These are phyloP conservation scores for Geosmithia flava DNA, from an alignment of 2,329 filamentous ascomycete genomes.

Conservation along the genomic window DNA sequence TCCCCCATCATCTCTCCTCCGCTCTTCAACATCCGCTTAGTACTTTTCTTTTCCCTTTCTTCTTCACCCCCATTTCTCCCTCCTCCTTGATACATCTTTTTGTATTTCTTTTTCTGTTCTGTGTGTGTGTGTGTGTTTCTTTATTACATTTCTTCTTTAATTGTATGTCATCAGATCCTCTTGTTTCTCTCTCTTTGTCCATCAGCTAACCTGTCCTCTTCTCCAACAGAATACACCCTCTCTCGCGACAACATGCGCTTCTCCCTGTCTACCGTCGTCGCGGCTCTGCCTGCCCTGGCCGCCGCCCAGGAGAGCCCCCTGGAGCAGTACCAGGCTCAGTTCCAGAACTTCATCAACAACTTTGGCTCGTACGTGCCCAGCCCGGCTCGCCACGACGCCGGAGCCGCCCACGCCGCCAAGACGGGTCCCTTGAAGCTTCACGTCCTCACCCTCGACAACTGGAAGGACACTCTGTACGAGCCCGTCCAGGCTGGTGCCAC, in stretches of 20 bases:
- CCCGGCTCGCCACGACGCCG: slow-evolving; percentile 26
- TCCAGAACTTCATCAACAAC: slow-evolving; percentile 52
- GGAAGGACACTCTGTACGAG: slow-evolving; percentile 54
- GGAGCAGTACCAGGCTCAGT: slow-evolving; percentile 48
- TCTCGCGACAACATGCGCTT: slow-evolving; percentile 39
- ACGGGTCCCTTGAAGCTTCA: slow-evolving; percentile 29
- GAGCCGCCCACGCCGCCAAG: slow-evolving; percentile 28
- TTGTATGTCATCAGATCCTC: background rate
- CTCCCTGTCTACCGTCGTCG: slow-evolving; percentile 33
- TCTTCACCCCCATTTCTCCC: no score
- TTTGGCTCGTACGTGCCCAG: slow-evolving; percentile 39
- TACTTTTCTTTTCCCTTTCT: no score
- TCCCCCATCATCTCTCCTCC: no score
- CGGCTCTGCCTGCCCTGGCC: slow-evolving; percentile 43
- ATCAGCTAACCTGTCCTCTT: background rate
- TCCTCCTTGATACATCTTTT: no score
- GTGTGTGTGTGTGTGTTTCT: no score
- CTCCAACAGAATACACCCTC: background rate
- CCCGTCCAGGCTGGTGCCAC: slow-evolving; percentile 46
- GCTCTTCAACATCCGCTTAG: no score
- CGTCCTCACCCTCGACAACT: slow-evolving; percentile 53
- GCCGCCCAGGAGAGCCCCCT: slow-evolving; percentile 38
- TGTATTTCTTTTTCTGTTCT: no score
- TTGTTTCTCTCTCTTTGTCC: background rate
- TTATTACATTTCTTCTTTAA: no score